A percentile compares a stretch with the other conserved stretches of the same genome.
These are phyloP conservation scores for Ambrosiella beaveri DNA, from an alignment of 2,329 filamentous ascomycete species.

Conservation along the genomic window DNA sequence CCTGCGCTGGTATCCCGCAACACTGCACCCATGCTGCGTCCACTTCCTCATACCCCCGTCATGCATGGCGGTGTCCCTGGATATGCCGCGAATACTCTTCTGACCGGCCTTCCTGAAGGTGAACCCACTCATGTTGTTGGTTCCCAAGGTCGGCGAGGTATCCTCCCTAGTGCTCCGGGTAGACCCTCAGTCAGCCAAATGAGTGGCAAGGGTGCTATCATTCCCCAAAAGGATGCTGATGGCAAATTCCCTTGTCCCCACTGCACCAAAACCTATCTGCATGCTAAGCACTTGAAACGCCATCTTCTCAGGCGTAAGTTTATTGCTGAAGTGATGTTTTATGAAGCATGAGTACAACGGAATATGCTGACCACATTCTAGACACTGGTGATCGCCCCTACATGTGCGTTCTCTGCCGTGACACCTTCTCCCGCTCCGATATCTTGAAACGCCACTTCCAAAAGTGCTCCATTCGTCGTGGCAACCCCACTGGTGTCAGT, in stretches of 20 bases:
- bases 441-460: constrained; percentile 98
- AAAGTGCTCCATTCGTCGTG: constrained; percentile 92
- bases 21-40: constrained; percentile 43
- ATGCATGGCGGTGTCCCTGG: constrained; percentile 32
- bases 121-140: constrained; percentile 84
- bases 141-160: constrained; percentile 80
- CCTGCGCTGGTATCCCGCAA: constrained; percentile 46
- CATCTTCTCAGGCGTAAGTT: constrained; percentile 88
- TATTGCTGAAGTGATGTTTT: neutral
- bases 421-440: constrained; percentile 94
- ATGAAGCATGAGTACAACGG: constrained; percentile 10
- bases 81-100: constrained; percentile 38
- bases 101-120: constrained; percentile 34
- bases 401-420: constrained; percentile 93
- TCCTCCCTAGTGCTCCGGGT: constrained; percentile 78
- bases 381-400: constrained; percentile 97
- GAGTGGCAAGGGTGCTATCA: constrained; percentile 59
- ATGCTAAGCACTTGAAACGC: constrained; percentile 93
- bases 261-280: constrained; percentile 94
- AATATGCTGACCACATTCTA: constrained; percentile 23
- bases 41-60: constrained; percentile 52
- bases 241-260: constrained; percentile 97
- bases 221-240: constrained; percentile 87
- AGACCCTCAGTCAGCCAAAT: constrained; percentile 52
- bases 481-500: constrained; percentile 86